A percentile compares a stretch with the other conserved stretches of the same genome.
Conservation (phyloP, 345 rosid genomes). For the Nasturtium officinale region DNA sequence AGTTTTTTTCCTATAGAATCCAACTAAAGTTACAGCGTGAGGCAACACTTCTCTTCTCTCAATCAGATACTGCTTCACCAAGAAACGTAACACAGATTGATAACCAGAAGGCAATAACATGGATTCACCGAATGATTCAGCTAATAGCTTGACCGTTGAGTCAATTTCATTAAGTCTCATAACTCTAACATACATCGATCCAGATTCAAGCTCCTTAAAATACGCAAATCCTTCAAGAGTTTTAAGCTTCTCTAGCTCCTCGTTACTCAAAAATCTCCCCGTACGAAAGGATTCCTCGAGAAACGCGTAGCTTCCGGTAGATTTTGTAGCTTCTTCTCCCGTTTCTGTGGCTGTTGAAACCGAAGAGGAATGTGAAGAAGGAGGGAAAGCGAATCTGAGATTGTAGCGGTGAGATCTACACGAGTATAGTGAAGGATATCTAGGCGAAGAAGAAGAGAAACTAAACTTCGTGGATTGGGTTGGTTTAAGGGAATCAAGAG, state of each 20-base stretch:
- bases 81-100: slow-evolving; percentile 61
- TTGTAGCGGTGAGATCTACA: slow-evolving; percentile 43
- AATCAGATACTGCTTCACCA: slow-evolving; percentile 82
- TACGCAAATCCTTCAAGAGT: slow-evolving; percentile 65
- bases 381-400: slow-evolving; percentile 46
- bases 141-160: slow-evolving; percentile 61
- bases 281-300: slow-evolving; percentile 63
- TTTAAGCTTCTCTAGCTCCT: slow-evolving; percentile 70
- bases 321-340: slow-evolving; percentile 36
- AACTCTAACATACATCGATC: slow-evolving; percentile 67
- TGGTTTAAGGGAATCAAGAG: slow-evolving; percentile 47
- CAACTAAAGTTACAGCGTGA: slow-evolving; percentile 78
- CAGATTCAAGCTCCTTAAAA: slow-evolving; percentile 55
- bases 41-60: slow-evolving; percentile 77
- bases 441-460: slow-evolving; percentile 32
- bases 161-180: slow-evolving; percentile 83
- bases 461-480: slow-evolving; percentile 31
- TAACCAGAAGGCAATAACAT: slow-evolving; percentile 71
- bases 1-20: slow-evolving; percentile 54
- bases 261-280: slow-evolving; percentile 64
- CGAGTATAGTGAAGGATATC: slow-evolving; percentile 39
- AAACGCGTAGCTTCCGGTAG: slow-evolving; percentile 45
- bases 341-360: slow-evolving; percentile 46
- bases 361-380: slow-evolving; percentile 46
- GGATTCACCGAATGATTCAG: slow-evolving; percentile 87